These are phyloP conservation scores for Dactylellina sp. DNA, from an alignment of 2,329 filamentous ascomycete genomes.

Conservation along the genomic window DNA sequence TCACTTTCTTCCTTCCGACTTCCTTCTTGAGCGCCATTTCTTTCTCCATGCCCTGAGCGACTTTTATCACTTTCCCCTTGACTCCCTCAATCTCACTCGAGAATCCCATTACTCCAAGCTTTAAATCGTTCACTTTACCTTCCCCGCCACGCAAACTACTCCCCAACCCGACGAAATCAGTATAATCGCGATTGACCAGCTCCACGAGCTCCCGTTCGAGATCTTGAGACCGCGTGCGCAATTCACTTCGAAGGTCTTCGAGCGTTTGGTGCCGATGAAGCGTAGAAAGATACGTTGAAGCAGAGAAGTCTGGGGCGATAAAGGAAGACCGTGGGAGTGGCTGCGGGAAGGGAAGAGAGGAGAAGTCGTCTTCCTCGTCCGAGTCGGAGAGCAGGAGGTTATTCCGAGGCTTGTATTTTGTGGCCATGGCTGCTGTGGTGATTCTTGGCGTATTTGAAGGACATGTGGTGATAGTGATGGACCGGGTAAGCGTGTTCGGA, in stretches of 20 bases:
- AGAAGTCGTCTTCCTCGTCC: conserved; percentile 68
- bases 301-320: conserved; percentile 76
- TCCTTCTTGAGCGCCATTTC: conserved; percentile 75
- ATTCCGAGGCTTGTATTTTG: conserved; percentile 25
- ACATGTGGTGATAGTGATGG: neutral
- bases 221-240: conserved; percentile 81
- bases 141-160: conserved; percentile 85
- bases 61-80: conserved; percentile 73
- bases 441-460: conserved; percentile 5
- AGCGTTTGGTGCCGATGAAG: conserved; percentile 94
- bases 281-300: conserved; percentile 83
- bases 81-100: conserved; percentile 82
- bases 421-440: conserved; percentile 8
- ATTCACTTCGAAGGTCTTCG: conserved; percentile 87
- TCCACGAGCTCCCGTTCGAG: conserved; percentile 90
- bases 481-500: conserved; percentile 10
- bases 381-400: conserved; percentile 42
- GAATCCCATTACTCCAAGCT: conserved; percentile 87
- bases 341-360: conserved; percentile 85
- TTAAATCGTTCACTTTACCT: conserved; percentile 88
- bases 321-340: conserved; percentile 87
- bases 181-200: conserved; percentile 94
- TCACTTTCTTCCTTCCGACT: conserved; percentile 74
- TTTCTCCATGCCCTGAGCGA: conserved; percentile 72
- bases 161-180: conserved; percentile 86